These are phyloP conservation scores for Corylus heterophylla DNA, from an alignment of 306 rosid species.

Conservation along the genomic window DNA sequence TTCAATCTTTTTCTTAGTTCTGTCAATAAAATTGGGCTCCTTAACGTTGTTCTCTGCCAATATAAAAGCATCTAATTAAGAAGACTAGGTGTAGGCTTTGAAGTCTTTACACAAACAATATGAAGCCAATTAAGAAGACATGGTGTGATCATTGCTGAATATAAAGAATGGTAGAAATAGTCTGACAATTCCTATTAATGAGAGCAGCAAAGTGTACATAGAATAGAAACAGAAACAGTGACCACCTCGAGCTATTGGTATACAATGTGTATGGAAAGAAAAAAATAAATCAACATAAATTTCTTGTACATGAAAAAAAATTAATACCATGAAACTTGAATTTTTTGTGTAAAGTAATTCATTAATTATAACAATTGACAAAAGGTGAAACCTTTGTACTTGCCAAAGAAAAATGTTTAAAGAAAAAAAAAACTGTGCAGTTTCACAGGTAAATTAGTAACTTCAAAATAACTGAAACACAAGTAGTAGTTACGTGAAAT, in stretches of 20 bases:
- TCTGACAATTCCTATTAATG: neutral
- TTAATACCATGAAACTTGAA: neutral
- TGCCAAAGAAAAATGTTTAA: neutral
- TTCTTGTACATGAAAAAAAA: neutral
- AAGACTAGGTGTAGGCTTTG: neutral
- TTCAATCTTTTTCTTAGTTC: conserved; percentile 56
- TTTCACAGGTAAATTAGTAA: neutral
- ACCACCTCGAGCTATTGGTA: neutral
- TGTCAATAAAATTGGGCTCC: conserved; percentile 34
- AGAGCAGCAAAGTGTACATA: neutral
- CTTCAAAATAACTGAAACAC: no score
- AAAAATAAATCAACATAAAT: neutral
- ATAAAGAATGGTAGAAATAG: neutral
- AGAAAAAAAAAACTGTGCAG: neutral
- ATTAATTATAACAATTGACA: neutral
- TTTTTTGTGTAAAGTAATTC: neutral
- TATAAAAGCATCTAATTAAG: conserved; percentile 20
- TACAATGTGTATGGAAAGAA: neutral
- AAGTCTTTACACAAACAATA: conserved; percentile 4
- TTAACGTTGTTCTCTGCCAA: conserved; percentile 45
- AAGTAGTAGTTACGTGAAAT: no score
- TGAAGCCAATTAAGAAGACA: conserved; percentile 10
- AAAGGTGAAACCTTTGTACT: neutral
- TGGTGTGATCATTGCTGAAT: neutral
- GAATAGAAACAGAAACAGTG: neutral